phyloP scores from a whole-genome alignment of 129 eudicot genomes.

The Solidago caesia region DNA sequence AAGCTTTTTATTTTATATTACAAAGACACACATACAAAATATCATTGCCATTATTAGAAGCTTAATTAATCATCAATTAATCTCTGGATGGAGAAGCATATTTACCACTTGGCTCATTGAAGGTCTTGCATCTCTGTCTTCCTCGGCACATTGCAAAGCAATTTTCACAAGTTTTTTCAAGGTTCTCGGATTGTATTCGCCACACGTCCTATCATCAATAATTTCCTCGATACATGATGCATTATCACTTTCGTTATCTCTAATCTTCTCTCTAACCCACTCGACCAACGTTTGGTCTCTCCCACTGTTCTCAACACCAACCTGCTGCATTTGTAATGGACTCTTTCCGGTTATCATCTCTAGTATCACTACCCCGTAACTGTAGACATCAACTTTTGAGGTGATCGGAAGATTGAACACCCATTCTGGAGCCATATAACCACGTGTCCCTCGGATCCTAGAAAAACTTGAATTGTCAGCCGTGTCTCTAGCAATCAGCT shows the following conservation, averaged over 20 bases:
- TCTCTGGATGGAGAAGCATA: slow-evolving; percentile 30
- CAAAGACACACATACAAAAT: too few relatives aligned
- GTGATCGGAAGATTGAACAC: slow-evolving; percentile 40
- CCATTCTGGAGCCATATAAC: slow-evolving; percentile 77
- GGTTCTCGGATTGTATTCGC: slow-evolving; percentile 14
- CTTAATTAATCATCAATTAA: slow-evolving; percentile 8
- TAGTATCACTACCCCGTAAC: slow-evolving; percentile 48
- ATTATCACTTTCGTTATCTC: not conserved
- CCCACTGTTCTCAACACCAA: not conserved
- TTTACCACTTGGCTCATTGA: slow-evolving; percentile 47
- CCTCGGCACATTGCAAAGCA: slow-evolving; percentile 51
- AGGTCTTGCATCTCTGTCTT: slow-evolving; percentile 48
- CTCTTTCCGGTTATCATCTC: slow-evolving; percentile 51
- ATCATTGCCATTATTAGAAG: not conserved
- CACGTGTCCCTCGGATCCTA: slow-evolving; percentile 57
- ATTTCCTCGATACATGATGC: slow-evolving; percentile 26
- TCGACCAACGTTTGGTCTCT: slow-evolving; percentile 29
- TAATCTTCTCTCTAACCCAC: slow-evolving; percentile 37
- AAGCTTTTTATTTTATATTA: too few relatives aligned
- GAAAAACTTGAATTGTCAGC: slow-evolving; percentile 36
- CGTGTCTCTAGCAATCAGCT: slow-evolving; percentile 25
- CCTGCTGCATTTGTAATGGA: slow-evolving; percentile 17
- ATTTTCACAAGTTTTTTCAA: slow-evolving; percentile 30
- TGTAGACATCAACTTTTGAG: slow-evolving; percentile 57
- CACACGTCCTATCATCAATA: slow-evolving; percentile 26